A percentile compares a stretch with the other conserved stretches of the same genome.
Conservation (phyloP, 768 basidiomycete genomes). For the Termitomyces sp. region DNA sequence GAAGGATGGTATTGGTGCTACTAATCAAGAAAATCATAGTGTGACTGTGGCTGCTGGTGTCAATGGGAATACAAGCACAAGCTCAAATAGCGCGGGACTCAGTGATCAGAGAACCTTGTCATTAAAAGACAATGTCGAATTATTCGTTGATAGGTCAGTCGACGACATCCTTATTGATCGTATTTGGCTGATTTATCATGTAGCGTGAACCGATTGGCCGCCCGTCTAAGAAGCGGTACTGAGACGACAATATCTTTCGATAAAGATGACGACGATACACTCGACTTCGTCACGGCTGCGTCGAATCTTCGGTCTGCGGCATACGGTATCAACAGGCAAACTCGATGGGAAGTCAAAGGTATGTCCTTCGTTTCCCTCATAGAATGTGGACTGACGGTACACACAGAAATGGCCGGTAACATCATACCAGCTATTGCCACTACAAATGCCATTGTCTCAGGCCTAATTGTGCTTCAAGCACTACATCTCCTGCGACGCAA, state of each 20-base stretch:
- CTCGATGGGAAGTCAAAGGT: conserved; percentile 98
- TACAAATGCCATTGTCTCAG: conserved; percentile 96
- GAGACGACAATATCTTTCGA: conserved; percentile 83
- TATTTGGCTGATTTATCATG: neutral
- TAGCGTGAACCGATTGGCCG: conserved; percentile 78
- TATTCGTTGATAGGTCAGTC: conserved; percentile 79
- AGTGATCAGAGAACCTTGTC: conserved; percentile 81
- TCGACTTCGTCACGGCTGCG: conserved; percentile 94
- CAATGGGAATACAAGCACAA: conserved; percentile 17
- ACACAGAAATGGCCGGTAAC: conserved; percentile 95
- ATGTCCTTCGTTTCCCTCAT: conserved; percentile 1
- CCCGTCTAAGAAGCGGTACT: conserved; percentile 50
- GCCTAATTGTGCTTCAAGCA: conserved; percentile 90
- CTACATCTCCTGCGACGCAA: conserved; percentile 73
- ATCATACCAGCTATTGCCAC: conserved; percentile 99
- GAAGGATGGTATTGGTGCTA: conserved; percentile 10
- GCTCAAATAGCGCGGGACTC: conserved; percentile 36
- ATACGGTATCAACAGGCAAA: conserved; percentile 85
- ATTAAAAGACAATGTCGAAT: conserved; percentile 71
- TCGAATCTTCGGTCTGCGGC: conserved; percentile 89
- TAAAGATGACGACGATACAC: conserved; percentile 95
- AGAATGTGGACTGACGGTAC: neutral
- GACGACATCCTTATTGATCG: neutral
- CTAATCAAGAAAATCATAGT: conserved; percentile 1
- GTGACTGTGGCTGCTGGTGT: neutral